Evolutionary conservation across 208 protist genomes (phyloP), one percentile per base, ranked within the genome.

Genomic region (Leishmania tropica): DNA sequence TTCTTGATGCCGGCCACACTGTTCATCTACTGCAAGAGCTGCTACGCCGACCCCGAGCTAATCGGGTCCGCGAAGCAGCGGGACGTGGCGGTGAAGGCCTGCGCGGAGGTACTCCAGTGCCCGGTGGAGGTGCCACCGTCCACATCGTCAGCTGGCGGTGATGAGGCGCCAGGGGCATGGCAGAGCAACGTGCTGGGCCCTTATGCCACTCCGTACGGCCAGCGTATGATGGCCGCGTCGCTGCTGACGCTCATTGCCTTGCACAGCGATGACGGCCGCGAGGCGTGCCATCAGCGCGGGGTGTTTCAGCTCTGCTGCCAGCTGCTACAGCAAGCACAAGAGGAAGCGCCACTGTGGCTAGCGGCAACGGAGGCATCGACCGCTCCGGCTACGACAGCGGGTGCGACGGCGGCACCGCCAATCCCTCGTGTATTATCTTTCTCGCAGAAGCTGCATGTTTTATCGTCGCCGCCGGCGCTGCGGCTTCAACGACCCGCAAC

Each of bases 1-100:
- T 90, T 92, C 79, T 80, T 97, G 35, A 84, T 97, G 87, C 95
- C 95, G 19, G 73, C 95, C n/a, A 85, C 91, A 6, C 84, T 97
- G 35, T 97, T 97, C 78, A 93, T 97, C 78, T 96, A 93, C 80
- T 83, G 86, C 67, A 97, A 97, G 86, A 92, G 85, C 62, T 94
- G 88, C 83, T 96, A 96, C 86, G 91, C 89, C 1, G 95, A 97
- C 76, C 91, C 93, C 10, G 83, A 81, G 47, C 87, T 97, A 53
- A 90, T 95, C 64, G 92, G 90, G 70, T 60, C 83, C 2, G 48
- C 78, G 17, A 87, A 86, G 74, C 92, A 95, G 83, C 87, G 90
- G 42, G 81, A 90, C 40, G 68, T 79, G 11, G 86, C 92, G 35
- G 75, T 95, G 37, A 83, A 88, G 45, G 84, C 82, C 28, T 96